phyloP scores from a whole-genome alignment of 768 basidiomycete species.

The Kwoniella sp. region DNA sequence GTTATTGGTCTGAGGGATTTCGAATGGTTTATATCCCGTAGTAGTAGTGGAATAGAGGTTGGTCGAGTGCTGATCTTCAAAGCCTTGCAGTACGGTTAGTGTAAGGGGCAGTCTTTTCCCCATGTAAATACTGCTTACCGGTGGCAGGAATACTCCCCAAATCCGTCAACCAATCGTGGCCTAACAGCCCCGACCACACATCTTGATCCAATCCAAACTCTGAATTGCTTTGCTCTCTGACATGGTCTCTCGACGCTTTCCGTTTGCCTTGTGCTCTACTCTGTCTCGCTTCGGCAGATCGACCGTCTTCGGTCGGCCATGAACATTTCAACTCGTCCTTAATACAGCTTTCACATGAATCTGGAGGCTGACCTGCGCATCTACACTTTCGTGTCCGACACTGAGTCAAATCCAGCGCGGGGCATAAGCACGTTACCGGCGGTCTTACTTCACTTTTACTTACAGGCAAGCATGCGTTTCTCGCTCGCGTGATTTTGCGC shows the following conservation, averaged over 20 bases:
- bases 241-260: conserved; percentile 1
- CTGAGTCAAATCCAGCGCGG: too few species aligned
- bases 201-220: background rate
- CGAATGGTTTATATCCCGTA: background rate
- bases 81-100: too few species aligned
- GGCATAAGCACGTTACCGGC: too few species aligned
- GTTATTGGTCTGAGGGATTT: background rate
- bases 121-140: too few species aligned
- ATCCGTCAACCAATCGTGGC: conserved; percentile 2
- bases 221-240: background rate
- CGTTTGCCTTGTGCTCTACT: conserved; percentile 10
- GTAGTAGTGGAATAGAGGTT: background rate
- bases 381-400: conserved; percentile 28
- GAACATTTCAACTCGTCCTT: conserved; percentile 17
- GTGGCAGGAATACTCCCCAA: background rate
- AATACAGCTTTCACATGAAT: conserved; percentile 31
- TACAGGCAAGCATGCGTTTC: conserved; percentile 31
- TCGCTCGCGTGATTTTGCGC: conserved; percentile 25
- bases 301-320: conserved; percentile 35
- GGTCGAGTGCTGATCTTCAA: background rate
- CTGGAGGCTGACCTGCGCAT: conserved; percentile 30
- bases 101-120: too few species aligned
- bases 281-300: conserved; percentile 25
- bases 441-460: too few species aligned
- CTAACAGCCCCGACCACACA: conserved; percentile 5